These are phyloP conservation scores for Aspergillus bertholletiae DNA, from an alignment of 495 filamentous ascomycete genomes.

Conservation along the genomic window DNA sequence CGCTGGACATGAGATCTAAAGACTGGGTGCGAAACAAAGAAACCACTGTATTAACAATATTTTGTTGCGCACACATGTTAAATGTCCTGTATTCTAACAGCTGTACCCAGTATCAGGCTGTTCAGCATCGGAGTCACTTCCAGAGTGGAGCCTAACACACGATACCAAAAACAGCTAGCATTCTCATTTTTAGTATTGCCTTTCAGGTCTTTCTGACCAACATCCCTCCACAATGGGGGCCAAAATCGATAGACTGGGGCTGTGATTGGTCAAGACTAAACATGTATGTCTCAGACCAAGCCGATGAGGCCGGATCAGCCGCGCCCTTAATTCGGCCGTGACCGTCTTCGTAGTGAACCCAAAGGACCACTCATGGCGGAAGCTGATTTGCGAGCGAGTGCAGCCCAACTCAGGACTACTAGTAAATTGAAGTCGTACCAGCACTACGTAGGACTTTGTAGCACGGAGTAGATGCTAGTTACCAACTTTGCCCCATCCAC, in stretches of 20 bases:
- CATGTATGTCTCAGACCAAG: conserved; percentile 2
- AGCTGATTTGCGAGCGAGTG: too few species aligned
- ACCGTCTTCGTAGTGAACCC: not conserved
- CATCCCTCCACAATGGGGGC: not conserved
- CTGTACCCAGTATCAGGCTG: too few species aligned
- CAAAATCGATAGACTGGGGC: not conserved
- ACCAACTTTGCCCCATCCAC: too few species aligned
- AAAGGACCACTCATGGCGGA: not conserved
- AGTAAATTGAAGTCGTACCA: too few species aligned
- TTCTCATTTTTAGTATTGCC: not conserved
- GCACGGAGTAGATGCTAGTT: too few species aligned
- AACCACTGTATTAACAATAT: not conserved
- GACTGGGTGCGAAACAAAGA: not conserved
- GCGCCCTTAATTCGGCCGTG: conserved; percentile 12
- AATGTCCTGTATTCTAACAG: too few species aligned
- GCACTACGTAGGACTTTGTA: too few species aligned
- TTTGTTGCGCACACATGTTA: not conserved
- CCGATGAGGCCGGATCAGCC: conserved; percentile 11
- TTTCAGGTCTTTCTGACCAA: not conserved
- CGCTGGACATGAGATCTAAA: not conserved
- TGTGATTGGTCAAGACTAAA: not conserved
- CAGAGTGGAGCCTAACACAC: not conserved
- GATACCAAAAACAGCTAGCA: not conserved
- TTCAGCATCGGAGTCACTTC: not conserved
- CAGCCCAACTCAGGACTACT: too few species aligned